phyloP scores from a whole-genome alignment of 306 rosid genomes.

The Cercis canadensis region DNA sequence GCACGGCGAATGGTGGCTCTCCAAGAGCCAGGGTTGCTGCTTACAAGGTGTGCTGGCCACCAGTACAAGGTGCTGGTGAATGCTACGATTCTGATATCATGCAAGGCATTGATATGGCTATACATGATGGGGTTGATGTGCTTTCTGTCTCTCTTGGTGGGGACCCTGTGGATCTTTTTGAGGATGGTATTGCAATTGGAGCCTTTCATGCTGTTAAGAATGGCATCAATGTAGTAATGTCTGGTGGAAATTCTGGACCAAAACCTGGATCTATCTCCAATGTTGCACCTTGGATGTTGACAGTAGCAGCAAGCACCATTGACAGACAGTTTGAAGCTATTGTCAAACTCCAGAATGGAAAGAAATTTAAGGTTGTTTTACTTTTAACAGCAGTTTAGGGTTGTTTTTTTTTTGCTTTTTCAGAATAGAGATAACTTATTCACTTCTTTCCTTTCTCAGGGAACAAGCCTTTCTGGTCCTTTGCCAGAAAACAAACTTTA shows the following conservation, averaged over 20 bases:
- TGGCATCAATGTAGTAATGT: slow-evolving; percentile 55
- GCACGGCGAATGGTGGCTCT: slow-evolving; percentile 85
- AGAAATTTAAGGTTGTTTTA: slow-evolving; percentile 43
- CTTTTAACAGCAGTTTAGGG: too few relatives aligned
- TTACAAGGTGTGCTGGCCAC: slow-evolving; percentile 81
- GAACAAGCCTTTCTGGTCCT: slow-evolving; percentile 53
- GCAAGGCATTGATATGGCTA: slow-evolving; percentile 67
- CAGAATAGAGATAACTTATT: not conserved
- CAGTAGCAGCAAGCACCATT: slow-evolving; percentile 77
- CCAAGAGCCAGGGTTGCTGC: slow-evolving; percentile 71
- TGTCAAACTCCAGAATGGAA: slow-evolving; percentile 61
- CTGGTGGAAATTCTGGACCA: slow-evolving; percentile 81
- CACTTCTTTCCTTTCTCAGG: slow-evolving; percentile 41
- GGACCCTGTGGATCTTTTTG: not conserved
- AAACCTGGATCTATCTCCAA: slow-evolving; percentile 43
- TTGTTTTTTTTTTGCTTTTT: too few relatives aligned
- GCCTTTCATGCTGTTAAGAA: slow-evolving; percentile 69
- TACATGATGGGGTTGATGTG: slow-evolving; percentile 74
- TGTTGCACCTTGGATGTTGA: slow-evolving; percentile 74
- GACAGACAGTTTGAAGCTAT: slow-evolving; percentile 55
- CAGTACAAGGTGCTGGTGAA: not conserved
- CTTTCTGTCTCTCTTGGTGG: slow-evolving; percentile 72
- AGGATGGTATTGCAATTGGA: slow-evolving; percentile 51
- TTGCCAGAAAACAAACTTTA: slow-evolving; percentile 52
- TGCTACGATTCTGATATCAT: slow-evolving; percentile 71